These are phyloP conservation scores for Salix udensis DNA, from an alignment of 345 rosid genomes.

Conservation along the genomic window DNA sequence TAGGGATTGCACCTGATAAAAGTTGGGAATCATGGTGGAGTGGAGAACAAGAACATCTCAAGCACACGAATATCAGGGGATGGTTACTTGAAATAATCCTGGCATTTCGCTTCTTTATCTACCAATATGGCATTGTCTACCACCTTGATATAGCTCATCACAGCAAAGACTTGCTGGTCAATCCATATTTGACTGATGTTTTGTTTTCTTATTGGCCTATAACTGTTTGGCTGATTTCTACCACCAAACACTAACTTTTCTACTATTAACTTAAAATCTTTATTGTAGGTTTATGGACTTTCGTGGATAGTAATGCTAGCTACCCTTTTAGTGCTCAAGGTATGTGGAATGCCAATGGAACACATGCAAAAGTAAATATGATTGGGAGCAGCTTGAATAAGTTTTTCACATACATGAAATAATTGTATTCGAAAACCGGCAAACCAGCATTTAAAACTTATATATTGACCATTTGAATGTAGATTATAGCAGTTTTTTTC, in stretches of 20 bases:
- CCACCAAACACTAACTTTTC: background rate
- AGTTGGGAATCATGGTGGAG: constrained; percentile 99
- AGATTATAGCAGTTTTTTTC: background rate
- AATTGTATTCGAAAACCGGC: background rate
- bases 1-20: constrained; percentile 55
- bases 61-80: constrained; percentile 62
- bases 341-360: constrained; percentile 47
- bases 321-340: constrained; percentile 75
- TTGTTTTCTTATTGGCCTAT: background rate
- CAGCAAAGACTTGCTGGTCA: constrained; percentile 59
- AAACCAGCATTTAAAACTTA: background rate
- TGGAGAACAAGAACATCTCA: constrained; percentile 78
- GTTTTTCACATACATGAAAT: background rate
- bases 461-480: background rate
- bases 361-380: background rate
- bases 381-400: background rate
- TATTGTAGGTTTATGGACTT: constrained; percentile 70
- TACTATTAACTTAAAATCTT: constrained; percentile 3
- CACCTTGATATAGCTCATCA: constrained; percentile 80
- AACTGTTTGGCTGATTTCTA: background rate
- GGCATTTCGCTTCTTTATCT: constrained; percentile 70
- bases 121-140: constrained; percentile 92
- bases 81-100: constrained; percentile 74
- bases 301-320: constrained; percentile 76
- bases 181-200: background rate